Percentiles rank a stretch among this genome's conserved stretches.
phyloP scores from a whole-genome alignment of 73 alveolate species.

The Paramecium biaurelia region DNA sequence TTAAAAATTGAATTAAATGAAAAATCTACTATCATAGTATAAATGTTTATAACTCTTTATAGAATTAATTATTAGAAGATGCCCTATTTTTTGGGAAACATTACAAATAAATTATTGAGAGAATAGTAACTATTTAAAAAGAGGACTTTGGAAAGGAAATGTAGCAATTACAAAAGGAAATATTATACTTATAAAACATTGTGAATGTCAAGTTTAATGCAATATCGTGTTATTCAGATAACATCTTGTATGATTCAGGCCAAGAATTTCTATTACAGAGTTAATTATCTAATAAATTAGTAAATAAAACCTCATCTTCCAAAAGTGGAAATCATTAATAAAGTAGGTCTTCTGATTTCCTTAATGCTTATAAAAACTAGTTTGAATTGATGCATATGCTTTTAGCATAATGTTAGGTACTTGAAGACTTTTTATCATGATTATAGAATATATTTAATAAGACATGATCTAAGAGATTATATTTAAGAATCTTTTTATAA shows the following conservation, averaged over 20 bases:
- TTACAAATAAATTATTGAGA: neutral
- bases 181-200: neutral
- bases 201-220: neutral
- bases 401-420: neutral
- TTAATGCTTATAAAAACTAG: neutral
- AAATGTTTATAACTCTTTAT: neutral
- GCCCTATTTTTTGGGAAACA: neutral
- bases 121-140: neutral
- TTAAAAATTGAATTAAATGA: neutral
- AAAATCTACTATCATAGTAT: neutral
- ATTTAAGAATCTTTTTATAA: no score
- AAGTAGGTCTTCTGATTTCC: neutral
- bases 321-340: neutral
- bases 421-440: neutral
- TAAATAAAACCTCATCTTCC: neutral
- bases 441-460: neutral
- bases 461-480: neutral
- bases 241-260: neutral
- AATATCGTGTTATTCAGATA: neutral
- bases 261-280: neutral
- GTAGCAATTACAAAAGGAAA: neutral
- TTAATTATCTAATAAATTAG: neutral
- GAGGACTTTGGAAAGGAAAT: neutral
- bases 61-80: neutral
- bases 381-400: conserved; percentile 6